phyloP scores from a whole-genome alignment of 257 asterid species.

The Apocynum venetum region DNA sequence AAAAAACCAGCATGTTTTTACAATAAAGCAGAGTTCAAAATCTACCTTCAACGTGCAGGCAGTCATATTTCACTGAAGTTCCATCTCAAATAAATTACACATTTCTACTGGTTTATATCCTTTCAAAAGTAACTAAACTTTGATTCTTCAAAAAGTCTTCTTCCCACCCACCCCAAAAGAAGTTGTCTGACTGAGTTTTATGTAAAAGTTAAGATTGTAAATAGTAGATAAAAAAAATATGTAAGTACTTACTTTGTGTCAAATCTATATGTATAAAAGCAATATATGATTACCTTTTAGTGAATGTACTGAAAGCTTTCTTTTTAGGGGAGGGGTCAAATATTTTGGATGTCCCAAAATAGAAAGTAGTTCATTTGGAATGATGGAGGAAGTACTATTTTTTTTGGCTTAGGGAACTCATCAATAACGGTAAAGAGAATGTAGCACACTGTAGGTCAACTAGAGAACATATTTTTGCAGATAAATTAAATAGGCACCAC shows the following conservation, averaged over 20 bases:
- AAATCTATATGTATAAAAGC: background rate
- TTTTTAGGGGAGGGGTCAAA: background rate
- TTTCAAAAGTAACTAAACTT: background rate
- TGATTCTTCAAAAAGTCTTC: background rate
- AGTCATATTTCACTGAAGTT: background rate
- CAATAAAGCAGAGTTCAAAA: slow-evolving; percentile 1
- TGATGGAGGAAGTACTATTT: too few species aligned
- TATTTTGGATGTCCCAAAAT: background rate
- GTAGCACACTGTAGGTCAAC: background rate
- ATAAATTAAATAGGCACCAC: background rate
- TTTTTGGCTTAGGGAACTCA: too few species aligned
- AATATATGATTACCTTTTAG: background rate
- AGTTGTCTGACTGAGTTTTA: background rate
- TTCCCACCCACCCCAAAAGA: background rate
- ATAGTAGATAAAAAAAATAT: too few species aligned
- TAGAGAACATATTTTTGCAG: background rate
- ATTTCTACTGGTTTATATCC: background rate
- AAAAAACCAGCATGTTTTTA: background rate
- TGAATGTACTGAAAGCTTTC: background rate
- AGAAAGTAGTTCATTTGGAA: too few species aligned
- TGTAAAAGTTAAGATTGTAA: background rate
- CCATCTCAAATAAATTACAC: background rate
- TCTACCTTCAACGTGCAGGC: background rate
- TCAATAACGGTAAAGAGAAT: background rate
- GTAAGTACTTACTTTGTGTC: background rate